phyloP scores from a whole-genome alignment of 1,139 yeast genomes.

The Blastobotrys elegans region DNA sequence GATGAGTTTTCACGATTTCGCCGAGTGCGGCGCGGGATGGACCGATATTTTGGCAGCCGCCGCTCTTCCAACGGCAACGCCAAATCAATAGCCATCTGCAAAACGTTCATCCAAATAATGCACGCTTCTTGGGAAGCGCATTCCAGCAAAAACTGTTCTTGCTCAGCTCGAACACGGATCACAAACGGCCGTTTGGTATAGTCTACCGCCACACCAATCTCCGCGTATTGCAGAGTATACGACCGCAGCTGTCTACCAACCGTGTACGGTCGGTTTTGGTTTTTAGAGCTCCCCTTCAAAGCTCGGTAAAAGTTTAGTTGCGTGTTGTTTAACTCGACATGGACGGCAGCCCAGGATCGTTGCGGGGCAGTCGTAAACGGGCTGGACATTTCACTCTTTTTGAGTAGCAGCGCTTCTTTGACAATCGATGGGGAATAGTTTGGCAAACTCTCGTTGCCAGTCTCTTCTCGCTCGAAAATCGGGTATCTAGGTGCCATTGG shows the following conservation, averaged over 20 bases:
- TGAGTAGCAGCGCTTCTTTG: constrained; percentile 28
- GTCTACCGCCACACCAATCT: constrained; percentile 64
- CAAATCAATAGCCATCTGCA: constrained; percentile 39
- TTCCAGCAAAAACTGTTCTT: constrained; percentile 58
- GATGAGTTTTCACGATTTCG: constrained; percentile 1
- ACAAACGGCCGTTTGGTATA: constrained; percentile 57
- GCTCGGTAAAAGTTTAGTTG: constrained; percentile 44
- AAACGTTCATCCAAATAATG: constrained; percentile 55
- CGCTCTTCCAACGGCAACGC: constrained; percentile 41
- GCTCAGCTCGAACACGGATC: constrained; percentile 59
- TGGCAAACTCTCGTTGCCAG: constrained; percentile 34
- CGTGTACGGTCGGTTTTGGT: constrained; percentile 14
- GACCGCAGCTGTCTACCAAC: constrained; percentile 27
- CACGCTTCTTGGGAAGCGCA: constrained; percentile 49
- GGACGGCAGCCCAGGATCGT: constrained; percentile 49
- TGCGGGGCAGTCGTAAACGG: constrained; percentile 38
- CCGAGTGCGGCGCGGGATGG: constrained; percentile 33
- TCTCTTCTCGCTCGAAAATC: constrained; percentile 32
- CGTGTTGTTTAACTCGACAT: constrained; percentile 54
- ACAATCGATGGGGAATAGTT: constrained; percentile 32
- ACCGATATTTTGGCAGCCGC: constrained; percentile 31
- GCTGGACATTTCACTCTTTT: constrained; percentile 35
- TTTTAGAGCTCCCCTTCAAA: not conserved
- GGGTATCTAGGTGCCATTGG: constrained; percentile 28
- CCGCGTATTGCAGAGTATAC: constrained; percentile 66